Evolutionary conservation across 768 basidiomycete genomes (phyloP).

Genomic region (Cystoderma amianthinum): DNA sequence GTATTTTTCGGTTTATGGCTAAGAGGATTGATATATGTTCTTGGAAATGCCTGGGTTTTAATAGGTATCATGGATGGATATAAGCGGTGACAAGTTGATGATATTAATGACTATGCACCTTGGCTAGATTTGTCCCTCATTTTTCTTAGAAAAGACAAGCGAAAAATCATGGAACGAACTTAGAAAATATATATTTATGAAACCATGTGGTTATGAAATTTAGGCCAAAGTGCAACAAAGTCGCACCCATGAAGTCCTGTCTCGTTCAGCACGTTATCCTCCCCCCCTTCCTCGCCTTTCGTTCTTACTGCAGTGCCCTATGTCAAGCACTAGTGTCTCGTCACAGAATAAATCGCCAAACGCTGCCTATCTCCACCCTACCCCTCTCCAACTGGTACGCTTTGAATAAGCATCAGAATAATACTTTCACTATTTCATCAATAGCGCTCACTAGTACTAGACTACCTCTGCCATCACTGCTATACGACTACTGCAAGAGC

Average conservation of each 20-base stretch:
- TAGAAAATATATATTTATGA: no score
- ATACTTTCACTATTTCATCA: background rate
- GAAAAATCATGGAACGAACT: no score
- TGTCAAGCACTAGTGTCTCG: background rate
- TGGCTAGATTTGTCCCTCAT: no score
- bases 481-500: constrained; percentile 66
- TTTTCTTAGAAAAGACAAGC: no score
- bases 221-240: no score
- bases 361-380: background rate
- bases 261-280: no score
- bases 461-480: constrained; percentile 71
- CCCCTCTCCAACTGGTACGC: constrained; percentile 33
- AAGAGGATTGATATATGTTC: constrained; percentile 66
- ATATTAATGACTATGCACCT: no score
- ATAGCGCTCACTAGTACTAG: constrained; percentile 64
- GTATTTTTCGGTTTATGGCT: constrained; percentile 78
- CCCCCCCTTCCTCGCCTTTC: no score
- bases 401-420: constrained; percentile 4
- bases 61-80: constrained; percentile 53
- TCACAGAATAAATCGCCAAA: background rate
- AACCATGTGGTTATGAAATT: no score
- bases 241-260: no score
- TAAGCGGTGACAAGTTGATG: background rate
- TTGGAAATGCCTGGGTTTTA: constrained; percentile 77
- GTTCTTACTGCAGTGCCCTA: background rate